Conservation (phyloP, 2,329 filamentous ascomycete species). For the Colletotrichum spaethianum region DNA sequence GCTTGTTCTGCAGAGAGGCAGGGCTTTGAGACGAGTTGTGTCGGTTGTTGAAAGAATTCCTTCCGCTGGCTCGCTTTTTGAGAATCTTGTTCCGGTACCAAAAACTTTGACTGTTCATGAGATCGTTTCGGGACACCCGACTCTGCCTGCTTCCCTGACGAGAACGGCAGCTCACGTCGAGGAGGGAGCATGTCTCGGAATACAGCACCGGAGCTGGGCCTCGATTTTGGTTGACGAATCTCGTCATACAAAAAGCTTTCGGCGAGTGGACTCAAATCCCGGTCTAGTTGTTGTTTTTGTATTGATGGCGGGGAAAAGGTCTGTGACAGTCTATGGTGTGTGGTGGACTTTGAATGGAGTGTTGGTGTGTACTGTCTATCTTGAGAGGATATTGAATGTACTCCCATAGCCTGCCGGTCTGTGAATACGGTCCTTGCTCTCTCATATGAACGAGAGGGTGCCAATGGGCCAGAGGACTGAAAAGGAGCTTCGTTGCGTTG, state of each 20-base stretch:
- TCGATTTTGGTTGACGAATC: background rate
- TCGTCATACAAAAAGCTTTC: background rate
- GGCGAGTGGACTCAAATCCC: background rate
- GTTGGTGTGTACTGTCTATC: background rate
- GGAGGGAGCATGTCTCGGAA: constrained; percentile 18
- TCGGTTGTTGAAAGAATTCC: background rate
- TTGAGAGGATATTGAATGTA: background rate
- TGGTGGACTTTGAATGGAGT: background rate
- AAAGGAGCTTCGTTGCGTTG: background rate
- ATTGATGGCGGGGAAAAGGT: background rate
- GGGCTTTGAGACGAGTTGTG: background rate
- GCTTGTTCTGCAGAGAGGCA: background rate
- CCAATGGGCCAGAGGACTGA: background rate
- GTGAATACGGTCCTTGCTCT: background rate
- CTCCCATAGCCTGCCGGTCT: background rate
- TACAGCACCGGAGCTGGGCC: background rate
- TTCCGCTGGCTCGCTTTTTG: background rate
- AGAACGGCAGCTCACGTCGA: constrained; percentile 15
- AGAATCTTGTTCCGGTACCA: background rate
- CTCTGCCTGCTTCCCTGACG: background rate
- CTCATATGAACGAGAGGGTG: background rate
- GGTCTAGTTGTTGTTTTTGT: no score
- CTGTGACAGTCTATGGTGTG: background rate
- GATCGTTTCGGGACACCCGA: background rate
- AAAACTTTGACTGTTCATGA: background rate